phyloP scores from a whole-genome alignment of 495 filamentous ascomycete genomes.

The Aspergillus affinis region DNA sequence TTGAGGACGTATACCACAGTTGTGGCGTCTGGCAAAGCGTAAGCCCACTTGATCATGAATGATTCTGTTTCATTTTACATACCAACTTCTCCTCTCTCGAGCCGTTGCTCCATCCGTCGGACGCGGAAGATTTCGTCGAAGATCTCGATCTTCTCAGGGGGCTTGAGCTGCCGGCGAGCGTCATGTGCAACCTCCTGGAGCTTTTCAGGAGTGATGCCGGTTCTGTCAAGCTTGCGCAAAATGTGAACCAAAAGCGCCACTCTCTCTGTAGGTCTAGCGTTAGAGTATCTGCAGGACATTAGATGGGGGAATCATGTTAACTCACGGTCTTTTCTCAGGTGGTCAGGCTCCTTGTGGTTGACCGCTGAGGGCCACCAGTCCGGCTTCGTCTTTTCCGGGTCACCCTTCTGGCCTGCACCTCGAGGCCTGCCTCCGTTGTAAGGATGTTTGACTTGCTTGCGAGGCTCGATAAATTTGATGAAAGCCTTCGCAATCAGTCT shows the following conservation, averaged over 20 bases:
- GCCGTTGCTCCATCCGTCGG: conserved; percentile 53
- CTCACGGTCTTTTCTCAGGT: conserved; percentile 74
- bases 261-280: conserved; percentile 26
- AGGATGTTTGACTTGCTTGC: conserved; percentile 80
- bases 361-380: conserved; percentile 74
- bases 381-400: conserved; percentile 62
- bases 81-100: conserved; percentile 53
- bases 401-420: conserved; percentile 38
- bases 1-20: conserved; percentile 42
- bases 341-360: conserved; percentile 82
- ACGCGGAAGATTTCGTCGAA: conserved; percentile 55
- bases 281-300: not conserved
- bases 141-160: conserved; percentile 38
- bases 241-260: conserved; percentile 46
- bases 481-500: conserved; percentile 69
- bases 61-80: conserved; percentile 15
- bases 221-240: conserved; percentile 39
- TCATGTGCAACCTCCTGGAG: conserved; percentile 44
- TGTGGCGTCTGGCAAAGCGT: conserved; percentile 27
- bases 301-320: conserved; percentile 1
- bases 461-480: conserved; percentile 79
- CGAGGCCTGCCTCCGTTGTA: conserved; percentile 63
- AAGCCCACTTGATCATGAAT: not conserved
- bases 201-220: conserved; percentile 40
- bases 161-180: conserved; percentile 39